Evolutionary conservation across 495 filamentous ascomycete genomes (phyloP).

Genomic region (Neurospora cerealis): DNA sequence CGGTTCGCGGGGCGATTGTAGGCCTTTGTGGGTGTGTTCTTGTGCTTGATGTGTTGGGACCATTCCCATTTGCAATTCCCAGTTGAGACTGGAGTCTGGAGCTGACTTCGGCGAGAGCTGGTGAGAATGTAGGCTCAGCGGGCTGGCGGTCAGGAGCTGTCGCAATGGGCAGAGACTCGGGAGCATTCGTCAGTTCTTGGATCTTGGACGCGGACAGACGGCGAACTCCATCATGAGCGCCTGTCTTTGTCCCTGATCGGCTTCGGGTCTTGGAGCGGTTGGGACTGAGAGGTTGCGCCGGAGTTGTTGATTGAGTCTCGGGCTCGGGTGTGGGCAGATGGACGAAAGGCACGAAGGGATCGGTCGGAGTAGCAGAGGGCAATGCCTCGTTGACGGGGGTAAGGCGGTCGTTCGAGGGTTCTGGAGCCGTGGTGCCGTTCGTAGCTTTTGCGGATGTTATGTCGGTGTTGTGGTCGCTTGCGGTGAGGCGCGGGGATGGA

Average conservation of each 20-base stretch:
- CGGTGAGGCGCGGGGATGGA: conserved; percentile 6
- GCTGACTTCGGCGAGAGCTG: conserved; percentile 23
- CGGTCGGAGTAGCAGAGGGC: background rate
- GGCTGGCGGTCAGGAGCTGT: conserved; percentile 15
- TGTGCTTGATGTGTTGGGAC: background rate
- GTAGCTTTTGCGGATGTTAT: conserved; percentile 9
- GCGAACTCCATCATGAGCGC: conserved; percentile 31
- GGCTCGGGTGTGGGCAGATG: background rate
- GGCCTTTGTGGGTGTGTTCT: conserved; percentile 9
- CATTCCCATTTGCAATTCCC: background rate
- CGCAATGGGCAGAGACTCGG: conserved; percentile 39
- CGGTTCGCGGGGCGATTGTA: conserved; percentile 19
- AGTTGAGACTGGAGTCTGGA: background rate
- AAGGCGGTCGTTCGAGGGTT: conserved; percentile 23
- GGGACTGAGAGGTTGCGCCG: background rate
- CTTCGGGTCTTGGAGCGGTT: conserved; percentile 11
- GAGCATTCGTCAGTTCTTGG: conserved; percentile 41
- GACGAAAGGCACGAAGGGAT: background rate
- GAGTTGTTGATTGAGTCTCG: background rate
- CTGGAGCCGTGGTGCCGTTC: conserved; percentile 20
- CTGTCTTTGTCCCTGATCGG: conserved; percentile 26
- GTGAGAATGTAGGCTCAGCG: conserved; percentile 24
- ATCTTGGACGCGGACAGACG: conserved; percentile 50
- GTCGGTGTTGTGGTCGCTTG: background rate
- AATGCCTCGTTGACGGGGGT: conserved; percentile 16